Evolutionary conservation across 768 basidiomycete species (phyloP), one percentile per base, ranked within the genome.

Genomic region (Naganishia vishniacii): DNA sequence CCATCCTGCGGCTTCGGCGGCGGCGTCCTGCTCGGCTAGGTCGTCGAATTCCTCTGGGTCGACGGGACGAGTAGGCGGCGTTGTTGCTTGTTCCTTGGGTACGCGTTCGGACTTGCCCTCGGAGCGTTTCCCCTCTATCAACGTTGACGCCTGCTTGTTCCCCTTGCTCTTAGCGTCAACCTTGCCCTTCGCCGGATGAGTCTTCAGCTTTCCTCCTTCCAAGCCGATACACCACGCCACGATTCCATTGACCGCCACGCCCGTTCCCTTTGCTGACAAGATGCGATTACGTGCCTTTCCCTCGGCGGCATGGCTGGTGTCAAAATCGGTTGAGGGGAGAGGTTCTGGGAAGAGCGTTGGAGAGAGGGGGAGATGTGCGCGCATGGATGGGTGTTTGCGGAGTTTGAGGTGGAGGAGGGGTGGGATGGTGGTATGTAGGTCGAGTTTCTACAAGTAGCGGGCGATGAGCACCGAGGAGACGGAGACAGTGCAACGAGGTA

Each of bases 241-340:
- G 15, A 83, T 81, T 25, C 75, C 73, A 7, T 78, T 77, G 1
- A 89, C 80, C 67, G 83, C 84, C 2, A 80, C 78, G 1, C 88
- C 85, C 12, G 91, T 78, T n/a, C 81, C 75, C 73, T 88, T 91
- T 4, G 87, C 87, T 71, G 89, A 91, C 44, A 88, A 79, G 9
- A 94, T 78, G 40, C 87, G 83, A 65, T 82, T 84, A 69, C 87
- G 85, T 0, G 87, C 82, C 77, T 87, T 88, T 2, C 81, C 82
- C 28, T 78, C 70, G 18, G 48, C 34, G 41, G 47, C 45, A n/a
- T n/a, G n/a, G 6, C 59, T 47, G 11, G 61, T 34, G 40, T 63
- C 25, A 42, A 72, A 60, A 7, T 53, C 20, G 18, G 53, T 2
- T 9, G 65, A 8, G 5, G 34, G 18, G 18, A 66, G 47, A 15